Percentiles rank a stretch among this genome's conserved stretches.
phyloP scores from a whole-genome alignment of 2,329 filamentous ascomycete genomes.

The Leptographium radiaticola region DNA sequence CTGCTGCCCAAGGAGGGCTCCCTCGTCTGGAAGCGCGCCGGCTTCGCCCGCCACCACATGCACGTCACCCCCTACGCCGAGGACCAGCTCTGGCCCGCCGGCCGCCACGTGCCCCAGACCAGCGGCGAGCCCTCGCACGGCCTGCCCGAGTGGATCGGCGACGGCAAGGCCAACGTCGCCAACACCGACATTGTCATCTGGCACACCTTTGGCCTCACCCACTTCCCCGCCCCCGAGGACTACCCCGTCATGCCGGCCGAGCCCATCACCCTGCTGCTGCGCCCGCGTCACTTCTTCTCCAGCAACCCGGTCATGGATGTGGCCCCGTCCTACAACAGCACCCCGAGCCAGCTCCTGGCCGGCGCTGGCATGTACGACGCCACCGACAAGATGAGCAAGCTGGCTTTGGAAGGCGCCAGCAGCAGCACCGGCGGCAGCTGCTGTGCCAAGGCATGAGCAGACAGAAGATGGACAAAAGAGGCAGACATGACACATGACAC shows the following conservation, averaged over 20 bases:
- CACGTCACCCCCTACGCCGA: constrained; percentile 81
- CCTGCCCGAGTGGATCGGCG: constrained; percentile 64
- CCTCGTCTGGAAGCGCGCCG: constrained; percentile 79
- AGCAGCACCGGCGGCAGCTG: constrained; percentile 10
- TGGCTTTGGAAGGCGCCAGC: constrained; percentile 16
- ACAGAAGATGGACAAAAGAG: not conserved
- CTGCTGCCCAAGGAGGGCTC: constrained; percentile 70
- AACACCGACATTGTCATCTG: constrained; percentile 82
- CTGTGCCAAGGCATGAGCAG: not conserved
- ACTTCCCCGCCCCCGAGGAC: constrained; percentile 82
- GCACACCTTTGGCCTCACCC: constrained; percentile 87
- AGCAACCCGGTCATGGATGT: constrained; percentile 72
- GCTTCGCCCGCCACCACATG: constrained; percentile 75
- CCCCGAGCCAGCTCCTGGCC: constrained; percentile 54
- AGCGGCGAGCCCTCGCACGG: constrained; percentile 65
- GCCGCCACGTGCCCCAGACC: constrained; percentile 78
- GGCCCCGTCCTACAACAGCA: constrained; percentile 59
- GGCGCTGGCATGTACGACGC: constrained; percentile 29
- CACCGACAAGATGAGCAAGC: constrained; percentile 33
- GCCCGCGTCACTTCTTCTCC: constrained; percentile 72
- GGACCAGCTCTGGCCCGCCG: constrained; percentile 71
- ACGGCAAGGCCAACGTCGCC: constrained; percentile 54
- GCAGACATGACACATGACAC: no score
- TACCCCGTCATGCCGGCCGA: constrained; percentile 86
- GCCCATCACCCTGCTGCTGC: constrained; percentile 67